Percentiles rank a stretch among this genome's conserved stretches.
Evolutionary conservation across 1,284 basidiomycete genomes (phyloP).

Genomic region (Coniferiporia weirii): DNA sequence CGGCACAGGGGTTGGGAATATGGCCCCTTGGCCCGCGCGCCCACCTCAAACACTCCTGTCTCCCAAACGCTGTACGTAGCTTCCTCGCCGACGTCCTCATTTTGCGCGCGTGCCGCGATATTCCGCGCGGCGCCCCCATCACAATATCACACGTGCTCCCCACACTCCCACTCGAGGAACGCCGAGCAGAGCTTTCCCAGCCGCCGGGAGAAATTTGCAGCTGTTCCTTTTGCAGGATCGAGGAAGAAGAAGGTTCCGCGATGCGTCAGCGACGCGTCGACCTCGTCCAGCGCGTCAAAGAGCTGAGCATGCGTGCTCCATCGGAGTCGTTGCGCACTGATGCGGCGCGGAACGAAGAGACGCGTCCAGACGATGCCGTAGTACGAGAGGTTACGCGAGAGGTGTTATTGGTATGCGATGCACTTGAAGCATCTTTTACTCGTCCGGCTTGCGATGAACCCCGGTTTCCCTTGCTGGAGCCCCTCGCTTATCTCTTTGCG

Average conservation of each 20-base stretch:
- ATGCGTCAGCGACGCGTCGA: constrained; percentile 11
- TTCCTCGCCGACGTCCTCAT: constrained; percentile 15
- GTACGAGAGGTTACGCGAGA: constrained; percentile 12
- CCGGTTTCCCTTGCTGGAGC: constrained; percentile 16
- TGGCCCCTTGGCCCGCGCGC: constrained; percentile 5
- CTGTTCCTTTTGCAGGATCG: constrained; percentile 15
- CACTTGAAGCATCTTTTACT: constrained; percentile 12
- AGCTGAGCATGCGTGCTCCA: constrained; percentile 9
- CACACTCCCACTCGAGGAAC: constrained; percentile 11
- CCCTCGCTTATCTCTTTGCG: constrained; percentile 15
- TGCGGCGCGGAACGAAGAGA: constrained; percentile 5
- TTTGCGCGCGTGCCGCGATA: constrained; percentile 12
- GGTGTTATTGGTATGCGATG: constrained; percentile 8
- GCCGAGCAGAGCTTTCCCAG: constrained; percentile 7
- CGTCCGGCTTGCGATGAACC: constrained; percentile 10
- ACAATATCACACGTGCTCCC: constrained; percentile 9
- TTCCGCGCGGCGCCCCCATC: constrained; percentile 6
- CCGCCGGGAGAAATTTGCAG: constrained; percentile 4
- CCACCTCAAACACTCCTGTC: constrained; percentile 13
- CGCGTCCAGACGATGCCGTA: constrained; percentile 5
- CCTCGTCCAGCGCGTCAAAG: constrained; percentile 13
- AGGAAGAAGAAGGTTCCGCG: constrained; percentile 11
- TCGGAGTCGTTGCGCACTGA: constrained; percentile 14
- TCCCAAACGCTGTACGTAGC: constrained; percentile 12
- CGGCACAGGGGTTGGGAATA: constrained; percentile 11